Base-by-base conservation (phyloP, 1,139 yeast species). In the Spencermartinsiella ligniputridi region DNA sequence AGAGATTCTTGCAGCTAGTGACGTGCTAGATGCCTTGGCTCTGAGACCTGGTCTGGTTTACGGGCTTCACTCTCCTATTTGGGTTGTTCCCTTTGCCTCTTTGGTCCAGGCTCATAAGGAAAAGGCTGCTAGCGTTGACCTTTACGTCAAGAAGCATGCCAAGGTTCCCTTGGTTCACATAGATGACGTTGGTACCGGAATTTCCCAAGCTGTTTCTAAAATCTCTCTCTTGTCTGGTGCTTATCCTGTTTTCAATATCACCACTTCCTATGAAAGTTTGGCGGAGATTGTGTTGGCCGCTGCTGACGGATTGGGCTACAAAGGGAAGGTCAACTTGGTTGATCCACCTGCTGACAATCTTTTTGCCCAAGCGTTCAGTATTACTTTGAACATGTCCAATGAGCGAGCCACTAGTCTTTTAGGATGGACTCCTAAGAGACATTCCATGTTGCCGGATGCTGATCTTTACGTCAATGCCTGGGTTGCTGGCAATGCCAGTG, bases 11-110 rank as follows among this genome's bases (percentile, higher is more conserved):
- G 40, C 39, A 15, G 19, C 39, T 9, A 13, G 25, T 4, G 43
- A 42, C 35, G 18, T 41, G 2, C 30, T 47, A 8, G 47, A 47
- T 17, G 40, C 34, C 6, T 22, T 39, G 11, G 42, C 44, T n/a
- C 27, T 44, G 3, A 44, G 50, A 15, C 48, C 50, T 27, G 50
- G 40, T 15, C 33, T 47, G 8, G 42, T 47, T 9, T 47, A 47
- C 24, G 48, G 50, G 11, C 41, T 41, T 16, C 42, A 29, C 11
- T 30, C 34, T n/a, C 46, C 46, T n/a, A 44, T 44, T 19, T 47
- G 50, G 50, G 29, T 37, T 8, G n/a, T 39, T 35, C n/a, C 39
- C 13, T 47, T 41, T 41, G 39, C 40, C 15, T 35, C 44, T 3
- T 39, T 47, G 22, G 30, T 30, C 9, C 38, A 41, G n/a, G 25